These are phyloP conservation scores for Mangifera indica DNA, from an alignment of 345 rosid genomes.

Conservation along the genomic window DNA sequence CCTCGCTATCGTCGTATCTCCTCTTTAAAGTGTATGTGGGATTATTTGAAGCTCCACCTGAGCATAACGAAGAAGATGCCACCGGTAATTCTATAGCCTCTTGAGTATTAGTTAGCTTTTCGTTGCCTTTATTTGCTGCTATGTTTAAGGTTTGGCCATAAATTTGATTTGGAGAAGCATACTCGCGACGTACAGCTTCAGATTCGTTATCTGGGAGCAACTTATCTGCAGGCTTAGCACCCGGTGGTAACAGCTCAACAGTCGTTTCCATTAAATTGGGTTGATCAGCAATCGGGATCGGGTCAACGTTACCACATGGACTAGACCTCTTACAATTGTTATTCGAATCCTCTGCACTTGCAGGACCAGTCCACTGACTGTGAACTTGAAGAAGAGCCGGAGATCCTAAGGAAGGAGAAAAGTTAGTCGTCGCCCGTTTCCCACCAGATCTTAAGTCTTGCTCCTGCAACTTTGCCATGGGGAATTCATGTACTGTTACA, in stretches of 20 bases:
- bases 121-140: slow-evolving; percentile 11
- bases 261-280: not conserved
- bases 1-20: slow-evolving; percentile 31
- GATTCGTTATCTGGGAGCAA: slow-evolving; percentile 60
- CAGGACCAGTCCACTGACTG: slow-evolving; percentile 7
- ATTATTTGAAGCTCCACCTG: slow-evolving; percentile 49
- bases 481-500: not conserved
- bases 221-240: slow-evolving; percentile 5
- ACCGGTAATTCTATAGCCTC: slow-evolving; percentile 24
- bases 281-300: not conserved
- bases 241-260: not conserved
- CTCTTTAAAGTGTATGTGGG: slow-evolving; percentile 20
- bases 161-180: slow-evolving; percentile 1
- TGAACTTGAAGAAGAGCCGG: slow-evolving; percentile 1
- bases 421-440: slow-evolving; percentile 16
- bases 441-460: slow-evolving; percentile 13
- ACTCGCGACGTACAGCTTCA: slow-evolving; percentile 37
- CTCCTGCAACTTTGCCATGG: slow-evolving; percentile 12
- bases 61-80: slow-evolving; percentile 37
- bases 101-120: slow-evolving; percentile 4
- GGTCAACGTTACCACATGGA: not conserved
- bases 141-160: slow-evolving; percentile 7
- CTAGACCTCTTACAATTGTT: slow-evolving; percentile 8
- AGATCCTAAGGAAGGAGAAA: slow-evolving; percentile 28
- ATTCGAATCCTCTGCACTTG: slow-evolving; percentile 10